A percentile compares a stretch with the other conserved stretches of the same genome.
phyloP scores from a whole-genome alignment of 148 eudicot genomes.

The Vaccinium vitisidaea region DNA sequence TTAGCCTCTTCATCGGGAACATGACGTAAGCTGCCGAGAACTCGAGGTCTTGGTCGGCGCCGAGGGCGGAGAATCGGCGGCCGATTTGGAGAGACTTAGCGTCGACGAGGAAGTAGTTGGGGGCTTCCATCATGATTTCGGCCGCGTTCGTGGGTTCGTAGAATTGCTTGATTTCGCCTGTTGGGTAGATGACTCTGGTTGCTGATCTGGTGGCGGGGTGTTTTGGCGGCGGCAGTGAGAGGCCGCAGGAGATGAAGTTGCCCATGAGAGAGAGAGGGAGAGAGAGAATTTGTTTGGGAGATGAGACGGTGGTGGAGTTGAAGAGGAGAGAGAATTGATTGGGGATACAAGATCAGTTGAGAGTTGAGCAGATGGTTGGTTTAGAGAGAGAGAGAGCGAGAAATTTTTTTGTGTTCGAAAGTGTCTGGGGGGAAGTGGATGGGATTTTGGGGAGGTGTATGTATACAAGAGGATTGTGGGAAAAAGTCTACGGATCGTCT shows the following conservation, averaged over 20 bases:
- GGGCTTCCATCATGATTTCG: constrained; percentile 78
- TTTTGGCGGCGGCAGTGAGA: constrained; percentile 27
- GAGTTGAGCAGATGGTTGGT: neutral
- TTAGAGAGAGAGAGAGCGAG: constrained; percentile 2
- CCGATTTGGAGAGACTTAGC: constrained; percentile 54
- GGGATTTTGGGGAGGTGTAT: neutral
- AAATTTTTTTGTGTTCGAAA: neutral
- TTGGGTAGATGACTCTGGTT: constrained; percentile 57
- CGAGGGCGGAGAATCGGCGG: constrained; percentile 54
- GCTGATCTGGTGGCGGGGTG: constrained; percentile 6
- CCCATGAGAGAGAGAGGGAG: constrained; percentile 49
- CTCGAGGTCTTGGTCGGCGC: constrained; percentile 83
- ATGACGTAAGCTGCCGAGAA: constrained; percentile 54
- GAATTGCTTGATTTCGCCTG: constrained; percentile 63
- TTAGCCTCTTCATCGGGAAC: constrained; percentile 71
- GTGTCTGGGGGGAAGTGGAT: neutral
- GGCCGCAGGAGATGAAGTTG: constrained; percentile 69
- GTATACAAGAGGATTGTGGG: neutral
- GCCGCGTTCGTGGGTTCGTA: constrained; percentile 59
- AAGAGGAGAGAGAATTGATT: neutral
- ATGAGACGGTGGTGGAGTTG: neutral
- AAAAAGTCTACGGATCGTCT: neutral
- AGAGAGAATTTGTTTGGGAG: neutral
- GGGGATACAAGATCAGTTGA: neutral
- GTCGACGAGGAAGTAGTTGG: constrained; percentile 55